phyloP scores from a whole-genome alignment of 805 yeast genomes.

The Kuraishia capsulata region DNA sequence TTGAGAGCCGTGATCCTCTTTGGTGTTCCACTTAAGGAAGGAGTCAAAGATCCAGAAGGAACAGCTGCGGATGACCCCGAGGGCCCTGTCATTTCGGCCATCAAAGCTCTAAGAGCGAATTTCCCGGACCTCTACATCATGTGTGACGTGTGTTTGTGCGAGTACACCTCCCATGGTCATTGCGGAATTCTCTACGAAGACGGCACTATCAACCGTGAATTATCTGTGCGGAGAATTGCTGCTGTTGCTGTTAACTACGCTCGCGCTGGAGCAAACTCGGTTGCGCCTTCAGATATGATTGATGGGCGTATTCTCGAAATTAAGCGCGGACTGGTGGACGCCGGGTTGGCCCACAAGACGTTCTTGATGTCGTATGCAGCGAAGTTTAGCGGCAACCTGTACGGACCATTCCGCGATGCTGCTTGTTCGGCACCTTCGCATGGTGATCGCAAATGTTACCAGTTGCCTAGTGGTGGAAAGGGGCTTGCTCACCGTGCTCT shows the following conservation, averaged over 20 bases:
- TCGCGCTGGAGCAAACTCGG: slow-evolving; percentile 89
- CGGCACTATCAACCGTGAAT: slow-evolving; percentile 71
- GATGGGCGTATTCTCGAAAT: slow-evolving; percentile 91
- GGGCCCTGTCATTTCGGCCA: slow-evolving; percentile 86
- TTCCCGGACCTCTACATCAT: slow-evolving; percentile 83
- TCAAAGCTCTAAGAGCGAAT: slow-evolving; percentile 47
- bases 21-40: slow-evolving; percentile 78
- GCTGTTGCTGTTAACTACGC: slow-evolving; percentile 95
- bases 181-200: slow-evolving; percentile 88
- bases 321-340: slow-evolving; percentile 73
- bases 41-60: slow-evolving; percentile 72
- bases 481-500: slow-evolving; percentile 94
- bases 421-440: slow-evolving; percentile 85
- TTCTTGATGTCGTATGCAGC: slow-evolving; percentile 93
- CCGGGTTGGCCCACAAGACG: slow-evolving; percentile 77
- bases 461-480: slow-evolving; percentile 85
- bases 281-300: slow-evolving; percentile 97
- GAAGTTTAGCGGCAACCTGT: slow-evolving; percentile 81
- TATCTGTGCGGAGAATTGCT: slow-evolving; percentile 74
- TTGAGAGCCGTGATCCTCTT: slow-evolving; percentile 78
- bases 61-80: slow-evolving; percentile 92
- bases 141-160: slow-evolving; percentile 96
- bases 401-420: slow-evolving; percentile 97
- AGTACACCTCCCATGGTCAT: slow-evolving; percentile 96
- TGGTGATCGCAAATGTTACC: slow-evolving; percentile 91